Conservation (phyloP, 2,329 filamentous ascomycete genomes). For the Aspergillus neotritici region DNA sequence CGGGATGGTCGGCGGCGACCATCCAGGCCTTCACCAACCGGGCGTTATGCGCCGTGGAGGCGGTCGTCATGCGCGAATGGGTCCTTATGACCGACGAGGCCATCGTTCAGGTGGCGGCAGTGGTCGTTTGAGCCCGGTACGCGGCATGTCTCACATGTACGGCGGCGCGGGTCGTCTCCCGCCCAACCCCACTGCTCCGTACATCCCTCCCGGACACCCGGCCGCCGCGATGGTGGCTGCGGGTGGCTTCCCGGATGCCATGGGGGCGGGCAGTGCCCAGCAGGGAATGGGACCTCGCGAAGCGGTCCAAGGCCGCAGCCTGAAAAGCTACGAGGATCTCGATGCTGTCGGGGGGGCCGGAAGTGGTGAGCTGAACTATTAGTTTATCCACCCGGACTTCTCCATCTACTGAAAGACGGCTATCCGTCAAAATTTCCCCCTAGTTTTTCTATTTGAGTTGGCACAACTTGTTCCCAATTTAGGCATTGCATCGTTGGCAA, state of each 20-base stretch:
- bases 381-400: slow-evolving; percentile 16
- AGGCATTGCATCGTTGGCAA: slow-evolving; percentile 1
- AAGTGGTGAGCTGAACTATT: slow-evolving; percentile 87
- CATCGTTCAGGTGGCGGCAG: slow-evolving; percentile 46
- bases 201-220: slow-evolving; percentile 37
- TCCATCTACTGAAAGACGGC: slow-evolving; percentile 8
- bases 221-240: slow-evolving; percentile 36
- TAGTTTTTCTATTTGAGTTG: slow-evolving; percentile 2
- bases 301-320: slow-evolving; percentile 82
- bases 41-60: slow-evolving; percentile 67
- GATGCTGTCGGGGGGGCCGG: slow-evolving; percentile 74
- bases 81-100: slow-evolving; percentile 66
- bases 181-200: slow-evolving; percentile 25
- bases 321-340: slow-evolving; percentile 96
- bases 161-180: slow-evolving; percentile 29
- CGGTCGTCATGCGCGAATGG: slow-evolving; percentile 58
- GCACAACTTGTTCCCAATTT: slow-evolving; percentile 7
- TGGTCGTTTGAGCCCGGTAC: slow-evolving; percentile 45
- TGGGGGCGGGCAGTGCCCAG: slow-evolving; percentile 61
- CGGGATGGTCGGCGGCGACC: slow-evolving; percentile 37
- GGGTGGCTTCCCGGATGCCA: slow-evolving; percentile 41
- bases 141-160: slow-evolving; percentile 34
- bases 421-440: slow-evolving; percentile 5
- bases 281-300: slow-evolving; percentile 76
- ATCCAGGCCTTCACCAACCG: slow-evolving; percentile 44